phyloP scores from a whole-genome alignment of 441 rosid species.

The Populus hybrid region DNA sequence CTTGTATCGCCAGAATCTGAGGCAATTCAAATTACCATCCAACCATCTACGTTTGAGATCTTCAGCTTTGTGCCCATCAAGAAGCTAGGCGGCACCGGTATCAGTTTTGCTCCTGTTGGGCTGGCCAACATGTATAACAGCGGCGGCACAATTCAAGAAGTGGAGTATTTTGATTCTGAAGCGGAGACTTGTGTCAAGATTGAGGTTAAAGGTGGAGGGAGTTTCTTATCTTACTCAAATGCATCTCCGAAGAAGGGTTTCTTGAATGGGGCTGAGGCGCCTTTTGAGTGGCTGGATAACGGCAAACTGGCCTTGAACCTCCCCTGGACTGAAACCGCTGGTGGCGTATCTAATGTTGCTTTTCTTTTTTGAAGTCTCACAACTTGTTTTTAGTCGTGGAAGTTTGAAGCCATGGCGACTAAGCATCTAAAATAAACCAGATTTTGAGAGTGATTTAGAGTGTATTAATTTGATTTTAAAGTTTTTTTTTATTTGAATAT shows the following conservation, averaged over 20 bases:
- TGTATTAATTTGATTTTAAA: no score
- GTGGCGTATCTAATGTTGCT: constrained; percentile 48
- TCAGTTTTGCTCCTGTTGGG: constrained; percentile 60
- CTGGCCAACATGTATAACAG: constrained; percentile 61
- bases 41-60: constrained; percentile 66
- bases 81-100: constrained; percentile 25
- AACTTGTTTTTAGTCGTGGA: neutral
- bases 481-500: no score
- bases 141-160: constrained; percentile 56
- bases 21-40: constrained; percentile 43
- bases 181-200: constrained; percentile 25
- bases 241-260: constrained; percentile 42
- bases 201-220: constrained; percentile 60
- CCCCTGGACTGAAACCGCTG: constrained; percentile 55
- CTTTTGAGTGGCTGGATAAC: constrained; percentile 41
- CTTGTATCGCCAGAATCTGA: constrained; percentile 34
- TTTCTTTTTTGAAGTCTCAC: constrained; percentile 33
- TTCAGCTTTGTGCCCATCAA: constrained; percentile 61
- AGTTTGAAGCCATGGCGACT: neutral
- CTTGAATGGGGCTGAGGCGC: constrained; percentile 39
- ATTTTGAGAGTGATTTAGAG: neutral
- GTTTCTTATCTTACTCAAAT: constrained; percentile 54
- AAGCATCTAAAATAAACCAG: neutral
- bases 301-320: constrained; percentile 51
- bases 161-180: constrained; percentile 27